These are phyloP conservation scores for Phytophthora fragariae DNA, from an alignment of 352 stramenopile species.

Conservation along the genomic window DNA sequence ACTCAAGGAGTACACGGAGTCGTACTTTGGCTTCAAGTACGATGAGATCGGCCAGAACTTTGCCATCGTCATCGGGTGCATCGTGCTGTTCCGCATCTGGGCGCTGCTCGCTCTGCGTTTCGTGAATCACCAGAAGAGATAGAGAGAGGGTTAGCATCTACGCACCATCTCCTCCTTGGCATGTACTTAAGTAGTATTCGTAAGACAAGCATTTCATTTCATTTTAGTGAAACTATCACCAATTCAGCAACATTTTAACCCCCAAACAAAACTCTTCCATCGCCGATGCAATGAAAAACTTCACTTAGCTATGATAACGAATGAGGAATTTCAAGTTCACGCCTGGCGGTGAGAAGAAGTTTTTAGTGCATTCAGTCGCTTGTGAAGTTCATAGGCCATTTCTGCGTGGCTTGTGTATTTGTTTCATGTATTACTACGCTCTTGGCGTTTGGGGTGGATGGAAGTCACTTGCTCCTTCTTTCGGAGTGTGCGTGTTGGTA, in stretches of 20 bases:
- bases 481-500: slow-evolving; percentile 8
- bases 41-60: slow-evolving; percentile 7
- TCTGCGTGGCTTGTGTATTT: slow-evolving; percentile 17
- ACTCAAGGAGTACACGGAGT: slow-evolving; percentile 7
- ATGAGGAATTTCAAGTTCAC: too few relatives aligned
- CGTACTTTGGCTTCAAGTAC: slow-evolving; percentile 5
- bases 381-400: background rate
- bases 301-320: too few relatives aligned
- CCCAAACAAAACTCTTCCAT: too few relatives aligned
- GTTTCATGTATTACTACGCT: slow-evolving; percentile 33
- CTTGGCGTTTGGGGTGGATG: slow-evolving; percentile 12
- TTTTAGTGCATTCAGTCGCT: background rate
- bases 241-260: too few relatives aligned
- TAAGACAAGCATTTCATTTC: background rate
- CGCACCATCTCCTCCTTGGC: background rate
- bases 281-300: too few relatives aligned
- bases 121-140: slow-evolving; percentile 9
- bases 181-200: background rate
- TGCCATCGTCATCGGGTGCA: slow-evolving; percentile 1
- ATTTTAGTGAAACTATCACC: background rate
- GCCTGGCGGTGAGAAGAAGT: too few relatives aligned
- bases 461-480: slow-evolving; percentile 25
- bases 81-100: slow-evolving; percentile 1
- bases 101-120: background rate
- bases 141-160: background rate